Evolutionary conservation across 495 filamentous ascomycete species (phyloP).

Genomic region (Penicillium desertorum): DNA sequence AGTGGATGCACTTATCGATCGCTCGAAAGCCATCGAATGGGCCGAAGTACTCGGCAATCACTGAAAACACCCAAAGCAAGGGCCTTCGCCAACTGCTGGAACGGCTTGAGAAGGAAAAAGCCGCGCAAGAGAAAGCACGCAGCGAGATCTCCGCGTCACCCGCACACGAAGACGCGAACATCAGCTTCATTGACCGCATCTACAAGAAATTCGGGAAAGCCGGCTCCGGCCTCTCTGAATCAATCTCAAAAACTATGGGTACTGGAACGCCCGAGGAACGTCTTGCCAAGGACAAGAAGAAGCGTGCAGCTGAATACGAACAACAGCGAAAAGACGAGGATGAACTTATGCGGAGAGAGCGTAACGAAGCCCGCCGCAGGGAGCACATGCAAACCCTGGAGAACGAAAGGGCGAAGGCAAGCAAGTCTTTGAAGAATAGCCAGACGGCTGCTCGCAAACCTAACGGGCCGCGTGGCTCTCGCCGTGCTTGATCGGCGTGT

Average conservation of each 20-base stretch:
- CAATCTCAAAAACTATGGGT: conserved; percentile 3
- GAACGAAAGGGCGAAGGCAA: conserved; percentile 22
- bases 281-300: conserved; percentile 18
- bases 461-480: not conserved
- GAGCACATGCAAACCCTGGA: conserved; percentile 18
- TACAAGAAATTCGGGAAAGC: conserved; percentile 22
- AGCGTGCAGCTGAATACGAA: conserved; percentile 24
- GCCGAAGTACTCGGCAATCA: conserved; percentile 4
- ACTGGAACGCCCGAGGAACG: conserved; percentile 21
- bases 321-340: conserved; percentile 16
- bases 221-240: conserved; percentile 6
- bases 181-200: conserved; percentile 23
- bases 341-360: conserved; percentile 17
- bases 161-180: not conserved
- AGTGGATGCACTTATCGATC: conserved; percentile 27
- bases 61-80: conserved; percentile 7
- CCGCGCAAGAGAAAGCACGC: not conserved
- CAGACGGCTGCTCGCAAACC: conserved; percentile 12
- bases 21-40: not conserved
- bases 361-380: conserved; percentile 25
- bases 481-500: conserved; percentile 14
- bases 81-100: conserved; percentile 6
- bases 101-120: conserved; percentile 14
- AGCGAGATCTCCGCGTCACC: not conserved
- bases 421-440: conserved; percentile 15